Conservation (phyloP, 805 yeast genomes). For the Candida jianshihensis region DNA sequence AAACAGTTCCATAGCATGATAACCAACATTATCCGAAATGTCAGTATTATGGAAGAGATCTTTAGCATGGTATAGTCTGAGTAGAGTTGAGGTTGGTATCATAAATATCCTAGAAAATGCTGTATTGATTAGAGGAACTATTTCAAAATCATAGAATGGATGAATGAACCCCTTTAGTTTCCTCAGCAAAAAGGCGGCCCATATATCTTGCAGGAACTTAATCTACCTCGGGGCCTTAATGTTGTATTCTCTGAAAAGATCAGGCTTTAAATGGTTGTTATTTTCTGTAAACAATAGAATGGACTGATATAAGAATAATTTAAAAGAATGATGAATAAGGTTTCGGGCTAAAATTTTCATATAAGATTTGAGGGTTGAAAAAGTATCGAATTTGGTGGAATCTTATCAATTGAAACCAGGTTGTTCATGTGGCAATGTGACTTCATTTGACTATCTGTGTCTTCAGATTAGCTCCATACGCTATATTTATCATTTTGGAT, state of each 20-base stretch:
- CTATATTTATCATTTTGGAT: no score
- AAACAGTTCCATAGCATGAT: no score
- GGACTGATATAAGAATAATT: constrained; percentile 4
- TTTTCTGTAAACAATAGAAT: constrained; percentile 10
- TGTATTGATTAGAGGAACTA: constrained; percentile 8
- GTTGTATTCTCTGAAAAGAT: background rate
- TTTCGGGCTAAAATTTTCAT: constrained; percentile 1
- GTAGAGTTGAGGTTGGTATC: background rate
- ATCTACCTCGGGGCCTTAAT: no score
- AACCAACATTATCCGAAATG: no score
- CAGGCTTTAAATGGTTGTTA: constrained; percentile 5
- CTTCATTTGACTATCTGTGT: no score
- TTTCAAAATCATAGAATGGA: constrained; percentile 7
- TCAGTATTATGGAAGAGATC: background rate
- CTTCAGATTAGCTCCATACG: no score
- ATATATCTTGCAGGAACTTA: constrained; percentile 7
- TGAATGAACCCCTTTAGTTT: constrained; percentile 4
- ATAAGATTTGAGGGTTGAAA: constrained; percentile 6
- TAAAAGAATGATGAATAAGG: background rate
- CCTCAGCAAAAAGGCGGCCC: constrained; percentile 8
- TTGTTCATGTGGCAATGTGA: no score
- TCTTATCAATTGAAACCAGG: background rate
- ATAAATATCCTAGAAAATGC: constrained; percentile 4
- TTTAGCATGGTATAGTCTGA: background rate
- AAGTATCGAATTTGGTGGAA: constrained; percentile 3